These are phyloP conservation scores for Amorphotheca resinae DNA, from an alignment of 495 filamentous ascomycete species.

Conservation along the genomic window DNA sequence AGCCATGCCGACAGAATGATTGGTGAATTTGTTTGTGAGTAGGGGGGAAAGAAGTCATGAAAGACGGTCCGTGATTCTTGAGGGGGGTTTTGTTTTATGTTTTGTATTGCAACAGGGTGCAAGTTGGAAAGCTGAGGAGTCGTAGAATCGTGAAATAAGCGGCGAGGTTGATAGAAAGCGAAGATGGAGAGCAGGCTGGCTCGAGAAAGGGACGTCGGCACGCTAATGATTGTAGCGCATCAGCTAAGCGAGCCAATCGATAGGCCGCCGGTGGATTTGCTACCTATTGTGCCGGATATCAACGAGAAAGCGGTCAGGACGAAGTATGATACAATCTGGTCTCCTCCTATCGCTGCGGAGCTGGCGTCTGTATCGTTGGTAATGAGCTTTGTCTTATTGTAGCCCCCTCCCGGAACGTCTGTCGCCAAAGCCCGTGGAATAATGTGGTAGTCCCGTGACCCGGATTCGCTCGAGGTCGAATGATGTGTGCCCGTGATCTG, in stretches of 20 bases:
- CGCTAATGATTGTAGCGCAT: neutral
- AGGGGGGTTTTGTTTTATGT: constrained; percentile 6
- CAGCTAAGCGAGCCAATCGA: neutral
- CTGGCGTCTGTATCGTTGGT: neutral
- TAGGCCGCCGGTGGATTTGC: neutral
- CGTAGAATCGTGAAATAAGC: neutral
- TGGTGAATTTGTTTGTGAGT: constrained; percentile 7
- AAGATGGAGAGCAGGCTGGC: neutral
- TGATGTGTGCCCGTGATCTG: too few species aligned
- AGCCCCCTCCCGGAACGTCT: too few species aligned
- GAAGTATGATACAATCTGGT: too few species aligned
- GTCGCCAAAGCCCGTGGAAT: neutral
- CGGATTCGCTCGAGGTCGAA: too few species aligned
- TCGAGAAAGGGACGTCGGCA: neutral
- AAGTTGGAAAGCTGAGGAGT: constrained; percentile 1
- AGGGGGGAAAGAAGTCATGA: constrained; percentile 25
- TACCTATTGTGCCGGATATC: neutral
- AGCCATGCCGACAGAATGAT: constrained; percentile 44
- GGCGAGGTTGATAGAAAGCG: neutral
- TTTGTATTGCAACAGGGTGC: too few species aligned
- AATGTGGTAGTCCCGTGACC: too few species aligned
- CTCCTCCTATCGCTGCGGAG: neutral
- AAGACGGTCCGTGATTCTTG: constrained; percentile 19
- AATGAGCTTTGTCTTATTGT: neutral
- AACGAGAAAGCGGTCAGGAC: neutral